Base-by-base conservation (phyloP, 2,329 filamentous ascomycete genomes). In the Cytospora leucostoma region DNA sequence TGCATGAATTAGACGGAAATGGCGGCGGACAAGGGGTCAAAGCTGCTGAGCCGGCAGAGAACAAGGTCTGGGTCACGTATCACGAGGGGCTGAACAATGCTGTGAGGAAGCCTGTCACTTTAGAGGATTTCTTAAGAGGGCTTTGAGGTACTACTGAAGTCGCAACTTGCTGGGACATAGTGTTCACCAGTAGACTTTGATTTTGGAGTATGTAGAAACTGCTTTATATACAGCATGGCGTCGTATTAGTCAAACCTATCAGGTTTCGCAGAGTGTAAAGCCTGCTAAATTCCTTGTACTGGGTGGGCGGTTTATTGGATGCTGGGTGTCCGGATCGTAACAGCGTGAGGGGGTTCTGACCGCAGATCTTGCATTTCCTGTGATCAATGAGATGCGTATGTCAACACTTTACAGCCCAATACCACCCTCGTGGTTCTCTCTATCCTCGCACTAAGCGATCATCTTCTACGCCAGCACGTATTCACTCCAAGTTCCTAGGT, bases 51-150 rank as follows among this genome's bases (percentile, higher is more conserved):
- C 75, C 79, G 62, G 83, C 83, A 55, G 82, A 80, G 56, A 85
- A 71, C 11, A 81, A 88, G 69, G 89, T 93, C 4, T 97, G 93
- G 93, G 87, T 96, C 50, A 94, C 87, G 67, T 97, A 88, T 74
- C 88, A 97, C 71, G 93, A 97, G 77, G 93, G 93, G 0, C 88
- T 92, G 73, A 95, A 92, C 62, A 97, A 97, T 81, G 93, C 93
- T 12, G 93, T 97, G 65, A 84, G 90, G 74, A 97, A 96, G 74
- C 91, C 92, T 2, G 87, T 97, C 66, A 90, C 90, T 10, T 74
- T 97, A 74, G 83, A 85, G 66, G 93, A 97, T 74, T 84, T 97
- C 70, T 77, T 97, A 80, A 82, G 80, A 62, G 88, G 85, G 3
- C 71, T 93, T 63, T 90, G 75, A 68, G 64, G 12, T n/a, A 17